Conservation (phyloP, 2,329 filamentous ascomycete genomes). For the Emericellopsis cladophorae region DNA sequence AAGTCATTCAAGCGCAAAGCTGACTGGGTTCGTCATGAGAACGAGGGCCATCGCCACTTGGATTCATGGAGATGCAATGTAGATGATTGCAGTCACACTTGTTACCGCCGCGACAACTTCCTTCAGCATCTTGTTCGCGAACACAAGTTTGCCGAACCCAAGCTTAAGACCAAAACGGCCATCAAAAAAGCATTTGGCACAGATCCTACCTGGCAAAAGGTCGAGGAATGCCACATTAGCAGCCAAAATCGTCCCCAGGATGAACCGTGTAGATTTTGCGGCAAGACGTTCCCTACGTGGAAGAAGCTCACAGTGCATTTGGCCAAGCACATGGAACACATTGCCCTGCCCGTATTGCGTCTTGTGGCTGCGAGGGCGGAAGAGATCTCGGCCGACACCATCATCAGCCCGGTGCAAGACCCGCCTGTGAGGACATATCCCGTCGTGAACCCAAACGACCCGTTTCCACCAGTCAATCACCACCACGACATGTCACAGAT, state of each 20-base stretch:
- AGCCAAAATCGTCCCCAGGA: slow-evolving; percentile 53
- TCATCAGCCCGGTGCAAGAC: slow-evolving; percentile 56
- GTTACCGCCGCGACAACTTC: slow-evolving; percentile 85
- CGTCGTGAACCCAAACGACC: slow-evolving; percentile 3
- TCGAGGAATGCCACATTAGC: slow-evolving; percentile 65
- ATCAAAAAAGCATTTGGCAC: slow-evolving; percentile 43
- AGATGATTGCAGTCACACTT: slow-evolving; percentile 68
- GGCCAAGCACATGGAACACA: slow-evolving; percentile 88
- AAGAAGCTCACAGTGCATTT: slow-evolving; percentile 91
- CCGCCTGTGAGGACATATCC: slow-evolving; percentile 23
- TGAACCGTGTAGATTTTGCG: slow-evolving; percentile 81
- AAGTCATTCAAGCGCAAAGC: slow-evolving; percentile 94
- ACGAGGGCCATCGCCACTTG: slow-evolving; percentile 77
- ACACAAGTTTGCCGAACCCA: slow-evolving; percentile 76
- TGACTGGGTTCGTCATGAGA: slow-evolving; percentile 91
- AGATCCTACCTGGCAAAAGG: slow-evolving; percentile 62
- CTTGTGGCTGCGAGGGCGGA: slow-evolving; percentile 35
- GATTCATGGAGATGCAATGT: slow-evolving; percentile 86
- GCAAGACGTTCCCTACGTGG: slow-evolving; percentile 69
- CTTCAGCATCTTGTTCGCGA: slow-evolving; percentile 84
- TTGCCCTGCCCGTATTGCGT: slow-evolving; percentile 67
- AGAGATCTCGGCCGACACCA: slow-evolving; percentile 44
- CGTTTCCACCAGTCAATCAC: neutral
- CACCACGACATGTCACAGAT: neutral
- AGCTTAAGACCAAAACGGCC: slow-evolving; percentile 59